phyloP scores from a whole-genome alignment of 257 asterid genomes.

The Pogostemon cablin region DNA sequence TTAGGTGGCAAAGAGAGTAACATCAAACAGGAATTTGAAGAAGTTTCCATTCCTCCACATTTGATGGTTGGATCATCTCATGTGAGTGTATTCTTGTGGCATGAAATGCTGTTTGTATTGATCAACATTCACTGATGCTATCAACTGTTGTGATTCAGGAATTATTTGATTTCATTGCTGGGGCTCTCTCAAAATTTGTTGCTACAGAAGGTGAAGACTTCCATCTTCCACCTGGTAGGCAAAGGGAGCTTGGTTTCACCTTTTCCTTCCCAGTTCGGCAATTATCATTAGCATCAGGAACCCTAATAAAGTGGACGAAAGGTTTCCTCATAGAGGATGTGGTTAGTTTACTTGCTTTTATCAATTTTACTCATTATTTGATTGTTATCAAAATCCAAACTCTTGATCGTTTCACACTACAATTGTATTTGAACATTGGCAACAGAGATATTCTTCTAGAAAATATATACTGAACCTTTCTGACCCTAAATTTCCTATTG shows the following conservation, averaged over 20 bases:
- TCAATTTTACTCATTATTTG: not conserved
- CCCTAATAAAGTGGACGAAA: constrained; percentile 89
- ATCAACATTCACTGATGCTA: constrained; percentile 20
- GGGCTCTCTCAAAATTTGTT: constrained; percentile 70
- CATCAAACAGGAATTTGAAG: constrained; percentile 57
- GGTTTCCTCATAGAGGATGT: constrained; percentile 81
- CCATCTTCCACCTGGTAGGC: constrained; percentile 62
- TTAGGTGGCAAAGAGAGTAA: constrained; percentile 65
- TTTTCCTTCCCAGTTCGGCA: constrained; percentile 92
- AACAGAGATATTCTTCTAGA: not conserved
- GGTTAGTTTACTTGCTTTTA: constrained; percentile 51
- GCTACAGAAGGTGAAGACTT: constrained; percentile 71
- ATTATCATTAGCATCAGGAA: constrained; percentile 78
- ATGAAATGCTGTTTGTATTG: constrained; percentile 3
- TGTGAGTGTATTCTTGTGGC: constrained; percentile 50
- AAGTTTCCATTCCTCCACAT: constrained; percentile 85
- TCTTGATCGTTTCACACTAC: not conserved
- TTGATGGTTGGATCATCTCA: constrained; percentile 83
- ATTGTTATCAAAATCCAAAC: constrained; percentile 7
- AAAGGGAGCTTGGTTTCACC: constrained; percentile 95
- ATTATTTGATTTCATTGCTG: constrained; percentile 81
- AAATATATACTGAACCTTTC: not conserved
- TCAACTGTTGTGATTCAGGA: constrained; percentile 42
- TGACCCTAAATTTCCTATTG: not conserved
- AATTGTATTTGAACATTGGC: not conserved